Percentiles rank a stretch among this genome's conserved stretches.
These are phyloP conservation scores for Leishmania turanica DNA, from an alignment of 208 protist genomes.

Conservation along the genomic window DNA sequence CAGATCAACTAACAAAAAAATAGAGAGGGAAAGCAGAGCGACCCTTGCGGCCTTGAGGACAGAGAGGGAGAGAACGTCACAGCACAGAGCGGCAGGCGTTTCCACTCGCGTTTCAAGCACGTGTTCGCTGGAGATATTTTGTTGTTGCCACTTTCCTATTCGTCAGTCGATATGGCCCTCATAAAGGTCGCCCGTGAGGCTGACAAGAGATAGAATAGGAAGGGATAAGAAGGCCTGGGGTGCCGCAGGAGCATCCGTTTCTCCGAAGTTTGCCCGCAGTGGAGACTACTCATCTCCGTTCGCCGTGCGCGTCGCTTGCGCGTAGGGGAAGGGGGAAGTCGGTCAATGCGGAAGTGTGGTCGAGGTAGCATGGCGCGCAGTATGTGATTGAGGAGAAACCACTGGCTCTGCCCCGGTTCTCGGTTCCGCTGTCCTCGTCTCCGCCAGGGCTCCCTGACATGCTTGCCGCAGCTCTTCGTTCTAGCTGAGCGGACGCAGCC, in stretches of 20 bases:
- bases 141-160: neutral
- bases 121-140: neutral
- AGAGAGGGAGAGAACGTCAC: neutral
- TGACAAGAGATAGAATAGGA: neutral
- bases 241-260: neutral
- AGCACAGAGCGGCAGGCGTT: neutral
- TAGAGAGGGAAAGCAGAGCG: neutral
- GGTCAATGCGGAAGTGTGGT: too few relatives aligned
- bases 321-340: neutral
- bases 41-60: neutral
- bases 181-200: neutral
- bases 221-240: neutral
- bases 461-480: too few relatives aligned
- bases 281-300: neutral
- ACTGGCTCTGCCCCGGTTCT: too few relatives aligned
- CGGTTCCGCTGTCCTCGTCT: too few relatives aligned
- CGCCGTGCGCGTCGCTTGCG: neutral
- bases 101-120: neutral
- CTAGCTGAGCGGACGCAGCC: neutral
- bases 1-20: neutral
- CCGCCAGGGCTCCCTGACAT: too few relatives aligned
- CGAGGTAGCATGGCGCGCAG: too few relatives aligned
- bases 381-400: too few relatives aligned
- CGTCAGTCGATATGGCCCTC: neutral
- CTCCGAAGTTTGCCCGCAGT: neutral